phyloP scores from a whole-genome alignment of 1,139 yeast genomes.

The Williopsis jadinii region DNA sequence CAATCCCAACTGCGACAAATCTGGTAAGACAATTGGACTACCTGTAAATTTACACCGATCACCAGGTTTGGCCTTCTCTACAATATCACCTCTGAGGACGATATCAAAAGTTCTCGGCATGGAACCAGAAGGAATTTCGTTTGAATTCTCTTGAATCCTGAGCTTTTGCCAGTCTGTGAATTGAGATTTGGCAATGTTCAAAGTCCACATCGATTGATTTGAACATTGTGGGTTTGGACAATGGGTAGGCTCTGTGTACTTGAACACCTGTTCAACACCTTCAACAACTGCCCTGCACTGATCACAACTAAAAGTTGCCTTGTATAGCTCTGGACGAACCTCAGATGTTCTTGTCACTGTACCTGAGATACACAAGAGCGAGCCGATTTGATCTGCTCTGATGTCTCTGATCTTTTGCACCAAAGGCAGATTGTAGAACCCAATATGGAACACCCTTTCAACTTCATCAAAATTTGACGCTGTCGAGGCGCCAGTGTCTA shows the following conservation, averaged over 20 bases:
- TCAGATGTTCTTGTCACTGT: constrained; percentile 97
- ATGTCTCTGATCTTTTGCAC: constrained; percentile 84
- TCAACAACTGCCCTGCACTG: constrained; percentile 80
- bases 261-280: constrained; percentile 89
- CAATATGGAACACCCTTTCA: constrained; percentile 80
- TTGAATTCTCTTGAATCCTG: constrained; percentile 90
- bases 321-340: constrained; percentile 90
- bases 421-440: constrained; percentile 82
- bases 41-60: constrained; percentile 95
- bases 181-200: constrained; percentile 76
- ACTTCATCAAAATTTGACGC: constrained; percentile 26
- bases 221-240: constrained; percentile 86
- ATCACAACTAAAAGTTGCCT: constrained; percentile 87
- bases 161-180: constrained; percentile 98
- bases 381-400: constrained; percentile 83
- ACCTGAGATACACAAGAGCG: constrained; percentile 80
- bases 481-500: constrained; percentile 16
- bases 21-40: constrained; percentile 93
- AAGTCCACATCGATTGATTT: constrained; percentile 80
- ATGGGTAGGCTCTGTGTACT: constrained; percentile 90
- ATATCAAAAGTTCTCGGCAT: constrained; percentile 98
- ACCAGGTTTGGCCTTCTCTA: constrained; percentile 96
- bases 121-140: constrained; percentile 95
- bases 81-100: constrained; percentile 87
- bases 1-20: constrained; percentile 88